phyloP scores from a whole-genome alignment of 331 rosid species.

The Malus hybrid region DNA sequence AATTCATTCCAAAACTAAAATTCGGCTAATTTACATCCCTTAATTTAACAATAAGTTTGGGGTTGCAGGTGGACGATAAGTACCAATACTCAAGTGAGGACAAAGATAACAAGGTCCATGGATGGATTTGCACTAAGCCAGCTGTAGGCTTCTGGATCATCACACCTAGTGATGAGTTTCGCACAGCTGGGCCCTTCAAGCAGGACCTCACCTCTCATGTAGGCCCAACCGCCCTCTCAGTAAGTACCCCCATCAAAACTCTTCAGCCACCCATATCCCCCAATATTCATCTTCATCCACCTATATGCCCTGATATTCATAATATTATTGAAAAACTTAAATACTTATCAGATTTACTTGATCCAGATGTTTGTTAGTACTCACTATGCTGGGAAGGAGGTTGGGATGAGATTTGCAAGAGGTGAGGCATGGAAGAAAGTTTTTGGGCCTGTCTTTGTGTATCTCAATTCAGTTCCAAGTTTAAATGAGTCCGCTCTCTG shows the following conservation, averaged over 20 bases:
- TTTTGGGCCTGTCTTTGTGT: slow-evolving; percentile 61
- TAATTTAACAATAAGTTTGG: not conserved
- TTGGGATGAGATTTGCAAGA: slow-evolving; percentile 26
- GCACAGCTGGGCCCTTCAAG: slow-evolving; percentile 52
- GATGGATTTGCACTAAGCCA: slow-evolving; percentile 19
- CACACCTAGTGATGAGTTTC: slow-evolving; percentile 63
- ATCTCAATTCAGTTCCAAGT: slow-evolving; percentile 39
- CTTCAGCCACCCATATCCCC: no score
- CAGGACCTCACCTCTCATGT: slow-evolving; percentile 80
- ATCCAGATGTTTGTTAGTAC: slow-evolving; percentile 70
- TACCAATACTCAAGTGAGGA: slow-evolving; percentile 27
- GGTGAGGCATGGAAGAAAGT: slow-evolving; percentile 78
- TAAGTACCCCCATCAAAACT: slow-evolving; percentile 12
- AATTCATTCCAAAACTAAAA: no score
- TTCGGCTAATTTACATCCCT: no score
- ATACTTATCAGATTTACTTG: not conserved
- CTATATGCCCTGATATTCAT: no score
- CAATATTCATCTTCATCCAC: not conserved
- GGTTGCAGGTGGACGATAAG: slow-evolving; percentile 28
- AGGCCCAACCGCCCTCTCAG: slow-evolving; percentile 54
- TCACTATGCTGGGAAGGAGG: slow-evolving; percentile 54
- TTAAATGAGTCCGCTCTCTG: slow-evolving; percentile 20
- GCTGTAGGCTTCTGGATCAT: slow-evolving; percentile 62
- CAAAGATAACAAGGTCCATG: slow-evolving; percentile 26
- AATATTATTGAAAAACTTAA: no score